Conservation (phyloP, 768 basidiomycete genomes). For the Obba rivulosa region DNA sequence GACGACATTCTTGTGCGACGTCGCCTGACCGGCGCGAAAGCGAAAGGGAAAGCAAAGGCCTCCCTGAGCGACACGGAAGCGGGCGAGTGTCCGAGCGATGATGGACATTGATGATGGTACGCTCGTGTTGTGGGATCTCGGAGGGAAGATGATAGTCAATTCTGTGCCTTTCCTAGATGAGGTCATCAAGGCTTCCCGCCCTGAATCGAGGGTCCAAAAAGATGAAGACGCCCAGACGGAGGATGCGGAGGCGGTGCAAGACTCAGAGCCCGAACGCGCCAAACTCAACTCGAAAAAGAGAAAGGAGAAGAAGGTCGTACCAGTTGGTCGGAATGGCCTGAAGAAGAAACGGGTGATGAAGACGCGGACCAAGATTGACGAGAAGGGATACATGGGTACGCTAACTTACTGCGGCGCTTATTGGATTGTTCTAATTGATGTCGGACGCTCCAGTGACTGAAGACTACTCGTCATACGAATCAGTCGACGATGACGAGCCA, state of each 20-base stretch:
- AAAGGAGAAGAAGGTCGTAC: constrained; percentile 55
- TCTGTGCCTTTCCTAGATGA: constrained; percentile 5
- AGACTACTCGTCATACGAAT: constrained; percentile 80
- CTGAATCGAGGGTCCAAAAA: constrained; percentile 20
- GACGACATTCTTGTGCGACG: constrained; percentile 25
- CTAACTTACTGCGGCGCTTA: neutral
- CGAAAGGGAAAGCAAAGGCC: constrained; percentile 27
- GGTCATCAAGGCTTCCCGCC: constrained; percentile 11
- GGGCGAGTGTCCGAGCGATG: constrained; percentile 47
- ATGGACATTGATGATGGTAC: constrained; percentile 78
- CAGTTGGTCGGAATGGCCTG: constrained; percentile 72
- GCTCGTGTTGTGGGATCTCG: neutral
- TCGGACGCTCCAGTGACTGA: constrained; percentile 47
- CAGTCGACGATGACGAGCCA: constrained; percentile 57
- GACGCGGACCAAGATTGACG: constrained; percentile 48
- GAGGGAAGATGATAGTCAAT: neutral
- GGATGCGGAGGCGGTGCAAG: constrained; percentile 23
- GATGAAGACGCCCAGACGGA: constrained; percentile 22
- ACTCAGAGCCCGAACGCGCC: constrained; percentile 17
- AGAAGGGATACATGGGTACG: constrained; percentile 72
- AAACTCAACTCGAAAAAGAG: constrained; percentile 29
- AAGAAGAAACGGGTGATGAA: constrained; percentile 67
- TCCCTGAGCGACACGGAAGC: constrained; percentile 35
- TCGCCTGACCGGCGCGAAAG: too few species aligned
- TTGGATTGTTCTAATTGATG: neutral